Evolutionary conservation across 345 rosid species (phyloP).

Genomic region (Gossypium turneri): DNA sequence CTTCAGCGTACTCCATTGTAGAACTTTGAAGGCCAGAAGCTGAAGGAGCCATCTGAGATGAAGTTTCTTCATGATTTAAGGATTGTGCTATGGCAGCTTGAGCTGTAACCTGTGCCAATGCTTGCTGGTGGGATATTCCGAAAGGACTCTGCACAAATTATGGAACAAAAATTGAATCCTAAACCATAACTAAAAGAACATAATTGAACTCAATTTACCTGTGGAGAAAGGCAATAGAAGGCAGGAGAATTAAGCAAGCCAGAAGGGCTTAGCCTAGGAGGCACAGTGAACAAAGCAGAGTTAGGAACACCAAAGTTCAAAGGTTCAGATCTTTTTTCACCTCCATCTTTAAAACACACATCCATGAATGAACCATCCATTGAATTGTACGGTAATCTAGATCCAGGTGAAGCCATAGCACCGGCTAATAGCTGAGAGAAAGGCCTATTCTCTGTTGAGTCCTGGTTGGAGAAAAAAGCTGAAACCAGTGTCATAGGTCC

Average conservation of each 20-base stretch:
- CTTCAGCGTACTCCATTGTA: slow-evolving; percentile 37
- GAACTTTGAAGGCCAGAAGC: slow-evolving; percentile 38
- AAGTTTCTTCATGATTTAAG: slow-evolving; percentile 33
- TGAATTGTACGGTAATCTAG: slow-evolving; percentile 17
- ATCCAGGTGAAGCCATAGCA: slow-evolving; percentile 73
- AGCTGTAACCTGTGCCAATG: slow-evolving; percentile 73
- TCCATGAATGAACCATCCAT: slow-evolving; percentile 21
- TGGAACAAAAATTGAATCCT: slow-evolving; percentile 16
- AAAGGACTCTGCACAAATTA: slow-evolving; percentile 57
- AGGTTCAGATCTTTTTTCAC: slow-evolving; percentile 38
- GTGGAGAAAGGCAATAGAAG: slow-evolving; percentile 68
- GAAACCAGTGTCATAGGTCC: slow-evolving; percentile 92
- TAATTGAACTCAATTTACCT: slow-evolving; percentile 34
- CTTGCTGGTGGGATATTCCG: slow-evolving; percentile 81
- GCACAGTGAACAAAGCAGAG: slow-evolving; percentile 63
- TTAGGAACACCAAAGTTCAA: slow-evolving; percentile 41
- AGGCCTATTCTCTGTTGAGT: slow-evolving; percentile 44
- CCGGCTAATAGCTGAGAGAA: slow-evolving; percentile 93
- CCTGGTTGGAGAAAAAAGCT: slow-evolving; percentile 69
- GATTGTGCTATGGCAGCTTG: slow-evolving; percentile 60
- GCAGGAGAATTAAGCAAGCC: slow-evolving; percentile 74
- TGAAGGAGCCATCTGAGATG: slow-evolving; percentile 40
- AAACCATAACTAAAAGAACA: slow-evolving; percentile 9
- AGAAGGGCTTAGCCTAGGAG: slow-evolving; percentile 91
- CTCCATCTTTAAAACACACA: slow-evolving; percentile 31